Conservation (phyloP, 257 asterid genomes). For the Eustoma russellianum region DNA sequence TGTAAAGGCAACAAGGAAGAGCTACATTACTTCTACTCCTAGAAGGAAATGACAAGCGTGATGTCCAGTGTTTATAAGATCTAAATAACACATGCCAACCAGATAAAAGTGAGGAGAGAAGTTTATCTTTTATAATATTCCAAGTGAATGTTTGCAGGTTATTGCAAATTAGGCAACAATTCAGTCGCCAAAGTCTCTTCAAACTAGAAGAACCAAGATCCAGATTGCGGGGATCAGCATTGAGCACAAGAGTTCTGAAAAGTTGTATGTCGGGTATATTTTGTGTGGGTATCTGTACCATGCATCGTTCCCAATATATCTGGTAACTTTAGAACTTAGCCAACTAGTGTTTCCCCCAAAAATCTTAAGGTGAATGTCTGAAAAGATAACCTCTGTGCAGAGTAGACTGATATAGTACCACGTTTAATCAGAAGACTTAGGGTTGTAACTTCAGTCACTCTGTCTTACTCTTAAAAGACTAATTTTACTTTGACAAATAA, state of each 20-base stretch:
- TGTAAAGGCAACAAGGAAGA: no score
- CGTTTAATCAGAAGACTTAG: no score
- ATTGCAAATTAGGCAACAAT: slow-evolving; percentile 59
- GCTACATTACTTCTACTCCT: no score
- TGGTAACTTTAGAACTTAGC: slow-evolving; percentile 88
- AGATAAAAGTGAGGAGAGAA: slow-evolving; percentile 27
- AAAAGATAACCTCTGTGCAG: slow-evolving; percentile 4
- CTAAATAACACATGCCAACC: slow-evolving; percentile 24
- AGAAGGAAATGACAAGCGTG: slow-evolving; percentile 10
- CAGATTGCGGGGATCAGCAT: no score
- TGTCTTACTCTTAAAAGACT: no score
- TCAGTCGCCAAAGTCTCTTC: slow-evolving; percentile 54
- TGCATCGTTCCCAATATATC: slow-evolving; percentile 48
- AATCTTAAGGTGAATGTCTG: slow-evolving; percentile 24
- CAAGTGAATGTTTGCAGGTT: slow-evolving; percentile 88
- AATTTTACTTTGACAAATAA: no score
- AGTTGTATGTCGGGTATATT: slow-evolving; percentile 39
- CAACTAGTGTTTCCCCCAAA: slow-evolving; percentile 53
- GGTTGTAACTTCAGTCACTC: no score
- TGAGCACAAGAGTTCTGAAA: no score
- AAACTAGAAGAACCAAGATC: slow-evolving; percentile 68
- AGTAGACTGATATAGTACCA: not conserved
- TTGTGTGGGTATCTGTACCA: slow-evolving; percentile 56
- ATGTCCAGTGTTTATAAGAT: slow-evolving; percentile 13
- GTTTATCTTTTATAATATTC: slow-evolving; percentile 52